A percentile compares a stretch with the other conserved stretches of the same genome.
These are phyloP conservation scores for Camellia oleifera DNA, from an alignment of 179 eudicot genomes.

Conservation along the genomic window DNA sequence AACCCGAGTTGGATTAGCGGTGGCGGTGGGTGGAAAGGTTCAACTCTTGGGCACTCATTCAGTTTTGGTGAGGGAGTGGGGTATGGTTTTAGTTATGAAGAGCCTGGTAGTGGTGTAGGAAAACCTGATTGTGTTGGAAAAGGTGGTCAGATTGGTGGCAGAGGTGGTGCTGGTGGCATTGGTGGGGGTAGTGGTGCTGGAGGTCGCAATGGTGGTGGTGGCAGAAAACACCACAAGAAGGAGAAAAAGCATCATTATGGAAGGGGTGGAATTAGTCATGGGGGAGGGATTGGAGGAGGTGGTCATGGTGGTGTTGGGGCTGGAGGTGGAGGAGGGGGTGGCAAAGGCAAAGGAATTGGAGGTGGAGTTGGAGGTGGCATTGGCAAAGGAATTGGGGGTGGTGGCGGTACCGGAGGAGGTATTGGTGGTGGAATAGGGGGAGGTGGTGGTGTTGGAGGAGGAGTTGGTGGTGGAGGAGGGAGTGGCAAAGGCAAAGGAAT, in stretches of 20 bases:
- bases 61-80: slow-evolving; percentile 14
- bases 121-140: slow-evolving; percentile 3
- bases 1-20: slow-evolving; percentile 1
- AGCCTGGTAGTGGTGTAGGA: not conserved
- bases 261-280: not conserved
- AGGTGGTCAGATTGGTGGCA: not conserved
- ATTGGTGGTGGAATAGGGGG: not conserved
- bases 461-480: not conserved
- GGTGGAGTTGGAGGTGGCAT: slow-evolving; percentile 6
- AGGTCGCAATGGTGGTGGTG: not conserved
- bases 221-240: slow-evolving; percentile 11
- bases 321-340: slow-evolving; percentile 5
- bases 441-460: not conserved
- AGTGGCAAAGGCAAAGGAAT: not conserved
- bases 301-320: not conserved
- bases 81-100: slow-evolving; percentile 18
- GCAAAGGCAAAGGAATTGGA: slow-evolving; percentile 8
- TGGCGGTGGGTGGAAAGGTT: slow-evolving; percentile 8
- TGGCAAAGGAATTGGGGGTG: not conserved
- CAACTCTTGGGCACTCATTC: slow-evolving; percentile 11
- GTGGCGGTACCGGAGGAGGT: not conserved
- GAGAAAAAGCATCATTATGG: not conserved
- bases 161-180: not conserved
- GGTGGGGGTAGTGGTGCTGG: not conserved
- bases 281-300: slow-evolving; percentile 2